Conservation (phyloP, 179 eudicot genomes). For the Nepenthes alata region DNA sequence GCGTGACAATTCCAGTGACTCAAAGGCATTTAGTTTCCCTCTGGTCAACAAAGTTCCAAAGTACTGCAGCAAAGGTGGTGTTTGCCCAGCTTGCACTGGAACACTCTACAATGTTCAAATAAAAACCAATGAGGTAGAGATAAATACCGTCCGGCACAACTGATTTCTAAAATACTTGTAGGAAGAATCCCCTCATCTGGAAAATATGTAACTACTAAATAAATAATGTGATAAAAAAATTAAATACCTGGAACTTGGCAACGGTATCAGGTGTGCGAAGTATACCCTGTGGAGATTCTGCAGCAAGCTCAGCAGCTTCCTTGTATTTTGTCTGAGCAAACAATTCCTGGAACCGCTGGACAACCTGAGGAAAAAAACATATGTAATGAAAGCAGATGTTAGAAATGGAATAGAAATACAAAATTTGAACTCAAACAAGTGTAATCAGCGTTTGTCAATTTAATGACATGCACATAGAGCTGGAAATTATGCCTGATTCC, state of each 20-base stretch:
- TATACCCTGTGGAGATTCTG: conserved; percentile 96
- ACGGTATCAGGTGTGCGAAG: conserved; percentile 95
- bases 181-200: background rate
- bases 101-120: conserved; percentile 67
- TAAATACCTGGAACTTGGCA: conserved; percentile 79
- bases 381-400: too few relatives aligned
- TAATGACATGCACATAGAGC: too few relatives aligned
- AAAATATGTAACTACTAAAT: background rate
- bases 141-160: background rate
- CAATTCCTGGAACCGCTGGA: conserved; percentile 93
- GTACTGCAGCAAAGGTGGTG: conserved; percentile 93
- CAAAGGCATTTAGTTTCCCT: conserved; percentile 94
- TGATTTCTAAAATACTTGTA: too few relatives aligned
- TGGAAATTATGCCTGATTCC: too few relatives aligned
- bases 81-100: conserved; percentile 97
- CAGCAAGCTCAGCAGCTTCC: conserved; percentile 99
- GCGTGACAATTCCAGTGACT: conserved; percentile 87
- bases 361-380: conserved; percentile 44
- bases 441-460: too few relatives aligned
- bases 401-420: too few relatives aligned
- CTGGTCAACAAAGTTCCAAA: conserved; percentile 77
- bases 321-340: conserved; percentile 95
- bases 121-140: background rate
- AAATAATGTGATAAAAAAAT: background rate
- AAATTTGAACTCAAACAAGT: too few relatives aligned